Conservation (phyloP, 257 asterid genomes). For the Coffea canephora region DNA sequence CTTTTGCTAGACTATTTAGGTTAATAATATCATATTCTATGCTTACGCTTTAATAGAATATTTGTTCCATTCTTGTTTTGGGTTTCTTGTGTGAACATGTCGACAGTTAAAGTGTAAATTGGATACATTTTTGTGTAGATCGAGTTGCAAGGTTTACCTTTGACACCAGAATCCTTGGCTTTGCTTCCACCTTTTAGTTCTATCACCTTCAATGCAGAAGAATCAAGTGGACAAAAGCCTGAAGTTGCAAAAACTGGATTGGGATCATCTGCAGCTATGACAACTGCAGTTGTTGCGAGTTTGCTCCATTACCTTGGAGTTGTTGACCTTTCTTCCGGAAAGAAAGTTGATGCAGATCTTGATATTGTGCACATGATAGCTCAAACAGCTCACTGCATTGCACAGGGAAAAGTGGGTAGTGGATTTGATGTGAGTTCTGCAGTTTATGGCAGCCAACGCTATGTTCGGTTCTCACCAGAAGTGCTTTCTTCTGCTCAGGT, state of each 20-base stretch:
- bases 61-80: not conserved
- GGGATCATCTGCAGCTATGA: slow-evolving; percentile 99
- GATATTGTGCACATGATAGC: slow-evolving; percentile 85
- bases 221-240: slow-evolving; percentile 67
- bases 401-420: slow-evolving; percentile 99
- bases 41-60: too few species aligned
- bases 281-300: slow-evolving; percentile 94
- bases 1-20: not conserved
- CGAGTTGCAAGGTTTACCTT: slow-evolving; percentile 82
- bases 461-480: slow-evolving; percentile 88
- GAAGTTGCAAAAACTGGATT: slow-evolving; percentile 99
- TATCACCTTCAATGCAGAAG: slow-evolving; percentile 79
- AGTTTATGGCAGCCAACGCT: slow-evolving; percentile 94
- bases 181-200: slow-evolving; percentile 90
- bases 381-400: slow-evolving; percentile 97
- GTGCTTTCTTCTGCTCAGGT: slow-evolving; percentile 95
- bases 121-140: slow-evolving; percentile 45
- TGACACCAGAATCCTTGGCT: slow-evolving; percentile 85
- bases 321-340: slow-evolving; percentile 60
- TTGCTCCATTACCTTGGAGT: slow-evolving; percentile 86
- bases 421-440: slow-evolving; percentile 99
- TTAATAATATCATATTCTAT: too few species aligned
- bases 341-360: slow-evolving; percentile 38
- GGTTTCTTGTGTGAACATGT: not conserved
- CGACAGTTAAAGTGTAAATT: slow-evolving; percentile 10